Base-by-base conservation (phyloP, 2,329 filamentous ascomycete species). In the Magnaporthales sp. region DNA sequence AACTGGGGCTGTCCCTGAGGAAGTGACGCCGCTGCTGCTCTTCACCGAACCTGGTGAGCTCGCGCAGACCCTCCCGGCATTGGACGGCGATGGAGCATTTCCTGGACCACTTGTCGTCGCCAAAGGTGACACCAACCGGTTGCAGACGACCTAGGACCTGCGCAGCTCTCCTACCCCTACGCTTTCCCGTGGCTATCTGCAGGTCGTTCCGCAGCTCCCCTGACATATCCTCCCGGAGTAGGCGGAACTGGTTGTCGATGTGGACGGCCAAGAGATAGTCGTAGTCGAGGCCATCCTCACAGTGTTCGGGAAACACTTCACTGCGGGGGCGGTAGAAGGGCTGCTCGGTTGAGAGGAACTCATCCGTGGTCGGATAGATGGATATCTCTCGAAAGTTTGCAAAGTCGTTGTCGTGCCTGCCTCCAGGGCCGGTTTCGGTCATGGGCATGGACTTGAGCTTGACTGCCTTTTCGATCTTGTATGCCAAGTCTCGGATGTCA, bases 351-450 rank as follows among this genome's bases (percentile, higher is more conserved):
- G 82, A 88, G 0, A 79, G 67, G 1, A 92, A 79, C 71, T 93
- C 91, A 64, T 89, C 85, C 0, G 81, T 74, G 0, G 89, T 92
- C 0, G 90, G 91, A 63, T 86, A 82, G 19, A 93, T 86, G 2
- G 82, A 76, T 38, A 91, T 86, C 0, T 86, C 68, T 0, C 84
- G 80, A 70, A 88, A 88, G 69, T 91, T 81, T 1, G 72, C 77
- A 71, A 84, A 84, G 70, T 93, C 90, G 66, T 93, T 93, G 74
- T 93, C 89, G 69, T 93, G 90, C 0, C 91, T 83, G 0, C 89
- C 89, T 0, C 90, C 90, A 0, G 89, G 83, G 19, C 38, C 72
- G 32, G 73, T 66, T 6, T 63, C 31, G 15, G 62, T 58, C 8
- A 68, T 22, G 8, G 61, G 61, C 32, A 7, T 22, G 60, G 29